Base-by-base conservation (phyloP, 2,329 filamentous ascomycete genomes). In the Gaeumannomyces sp. region DNA sequence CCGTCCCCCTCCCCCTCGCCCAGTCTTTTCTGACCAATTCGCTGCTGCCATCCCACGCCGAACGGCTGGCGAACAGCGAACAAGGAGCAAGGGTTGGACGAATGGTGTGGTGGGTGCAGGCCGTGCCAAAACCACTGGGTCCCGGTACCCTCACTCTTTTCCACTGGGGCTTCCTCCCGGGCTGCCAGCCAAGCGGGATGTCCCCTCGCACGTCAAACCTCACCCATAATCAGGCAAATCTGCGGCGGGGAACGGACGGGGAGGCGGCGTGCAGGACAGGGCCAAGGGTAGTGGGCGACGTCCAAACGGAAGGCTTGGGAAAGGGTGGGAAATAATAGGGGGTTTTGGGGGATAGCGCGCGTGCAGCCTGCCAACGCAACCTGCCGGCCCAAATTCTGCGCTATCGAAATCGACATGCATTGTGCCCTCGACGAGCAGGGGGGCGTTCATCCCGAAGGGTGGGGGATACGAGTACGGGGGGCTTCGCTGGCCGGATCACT, bases 331-430 rank as follows among this genome's bases (percentile, higher is more conserved):
- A 25, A 53, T 22, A 53, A 53, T 22, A 53, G 45, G 45, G 45
- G 45, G 45, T 53, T 22, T 50, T 10, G 6, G 45, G 45, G 22
- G 22, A 25, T n/a, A 14, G 22, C 45, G 45, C 45, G 45, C 45
- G 45, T 53, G 45, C 45, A 53, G 45, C 45, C 38, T 53, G 45
- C 45, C 45, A 53, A 53, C 45, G 45, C 45, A 53, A 25, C 45
- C 45, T 53, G 45, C 45, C 22, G 45, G 7, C 11, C n/a, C 45
- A 11, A 53, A 53, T 53, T 53, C 45, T 53, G 45, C 45, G 10
- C 45, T 53, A 53, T 53, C n/a, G 45, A 53, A 53, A n/a, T 53
- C 45, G 45, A 11, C 70, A 66, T 71, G 70, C 69, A 70, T 71
- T 66, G 67, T 64, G 57, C 57, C 50, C 35, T 25, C 58, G 25